These are phyloP conservation scores for Penicillium sumatraense DNA, from an alignment of 2,329 filamentous ascomycete genomes.

Conservation along the genomic window DNA sequence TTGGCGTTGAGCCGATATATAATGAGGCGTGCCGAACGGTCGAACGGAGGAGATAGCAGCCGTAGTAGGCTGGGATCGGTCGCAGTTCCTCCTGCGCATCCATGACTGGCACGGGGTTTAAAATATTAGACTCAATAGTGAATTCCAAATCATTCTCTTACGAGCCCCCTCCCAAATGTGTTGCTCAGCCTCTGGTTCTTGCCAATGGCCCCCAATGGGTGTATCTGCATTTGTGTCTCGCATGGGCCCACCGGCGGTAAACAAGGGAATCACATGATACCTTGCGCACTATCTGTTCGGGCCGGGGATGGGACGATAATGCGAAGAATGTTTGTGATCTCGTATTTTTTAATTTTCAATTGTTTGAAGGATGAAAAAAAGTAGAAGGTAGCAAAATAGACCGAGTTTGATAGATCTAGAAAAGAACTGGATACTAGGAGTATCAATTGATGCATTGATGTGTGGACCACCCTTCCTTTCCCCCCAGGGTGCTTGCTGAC, in stretches of 20 bases:
- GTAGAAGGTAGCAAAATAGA: not conserved
- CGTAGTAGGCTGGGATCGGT: constrained; percentile 84
- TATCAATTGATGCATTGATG: not conserved
- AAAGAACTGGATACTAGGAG: not conserved
- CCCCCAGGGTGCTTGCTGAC: constrained; percentile 7
- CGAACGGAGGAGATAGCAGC: constrained; percentile 89
- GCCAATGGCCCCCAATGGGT: not conserved
- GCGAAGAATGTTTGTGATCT: no score
- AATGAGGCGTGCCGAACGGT: constrained; percentile 70
- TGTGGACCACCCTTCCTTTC: constrained; percentile 3
- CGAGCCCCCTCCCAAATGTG: no score
- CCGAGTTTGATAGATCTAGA: not conserved
- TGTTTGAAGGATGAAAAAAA: not conserved
- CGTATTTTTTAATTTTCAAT: no score
- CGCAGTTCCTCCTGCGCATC: constrained; percentile 45
- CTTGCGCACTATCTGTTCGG: not conserved
- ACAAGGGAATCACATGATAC: constrained; percentile 14
- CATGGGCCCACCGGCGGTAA: constrained; percentile 12
- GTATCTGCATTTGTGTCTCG: constrained; percentile 7
- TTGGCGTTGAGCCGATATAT: constrained; percentile 91
- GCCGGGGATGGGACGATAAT: no score
- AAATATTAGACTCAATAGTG: no score
- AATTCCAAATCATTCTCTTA: no score
- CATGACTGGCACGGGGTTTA: no score
- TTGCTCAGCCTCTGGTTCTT: not conserved